Base-by-base conservation (phyloP, 768 basidiomycete genomes). In the Hericium rajendrae region DNA sequence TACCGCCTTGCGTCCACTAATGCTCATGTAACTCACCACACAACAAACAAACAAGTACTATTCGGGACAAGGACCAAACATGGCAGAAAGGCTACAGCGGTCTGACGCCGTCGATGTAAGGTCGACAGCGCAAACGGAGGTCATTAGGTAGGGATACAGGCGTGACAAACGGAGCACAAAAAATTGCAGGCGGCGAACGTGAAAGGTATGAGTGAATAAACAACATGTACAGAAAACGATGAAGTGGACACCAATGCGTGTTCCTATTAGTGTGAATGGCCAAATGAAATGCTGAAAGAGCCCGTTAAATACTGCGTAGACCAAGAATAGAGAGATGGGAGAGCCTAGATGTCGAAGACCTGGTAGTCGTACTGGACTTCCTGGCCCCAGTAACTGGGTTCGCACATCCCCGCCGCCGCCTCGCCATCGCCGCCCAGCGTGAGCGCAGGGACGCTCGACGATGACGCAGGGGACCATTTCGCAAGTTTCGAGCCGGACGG, bases 291-390 rank as follows among this genome's bases (percentile, higher is more conserved):
- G 15, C 15, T 46, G 41, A 20, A 15, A 46, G 20, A 15, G 6
- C 20, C 20, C 20, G 11, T 16, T 5, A 46, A 46, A 46, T 46
- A 16, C 4, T 20, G 20, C 28, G 20, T 24, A 8, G n/a, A 43
- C 48, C 28, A 32, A 32, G 28, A 32, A 32, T 8, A 4, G 8
- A 32, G 28, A 22, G 2, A 32, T 46, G 43, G 43, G 16, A 46
- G n/a, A 46, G 38, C 32, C 53, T 55, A 62, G 48, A 58, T 60
- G 28, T 57, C 57, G 52, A 37, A 87, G 53, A 82, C 71, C 68
- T 90, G 87, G 69, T 89, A 90, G 71, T 90, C 88, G 65, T 83
- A 91, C 38, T 72, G 72, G 26, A 85, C 81, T 15, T 16, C 11
- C 16, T 64, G 69, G 10, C 88, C 88, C 86, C 88, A 90, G 71